Base-by-base conservation (phyloP, 202 grass and related monocot genomes). In the Dendrocalamus latiflorus region DNA sequence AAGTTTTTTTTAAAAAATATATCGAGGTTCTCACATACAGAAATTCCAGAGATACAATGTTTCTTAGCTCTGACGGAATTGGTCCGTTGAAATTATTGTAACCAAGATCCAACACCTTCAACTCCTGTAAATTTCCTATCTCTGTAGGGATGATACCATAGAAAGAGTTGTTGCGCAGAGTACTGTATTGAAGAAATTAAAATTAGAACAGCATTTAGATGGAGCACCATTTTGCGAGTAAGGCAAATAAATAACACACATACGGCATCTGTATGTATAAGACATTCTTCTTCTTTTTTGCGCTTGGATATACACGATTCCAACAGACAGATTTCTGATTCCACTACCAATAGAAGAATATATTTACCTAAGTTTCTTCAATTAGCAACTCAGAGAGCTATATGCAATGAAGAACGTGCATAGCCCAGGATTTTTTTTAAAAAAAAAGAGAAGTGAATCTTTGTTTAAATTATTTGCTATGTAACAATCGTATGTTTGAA, bases 1-100 rank as follows among this genome's bases (percentile, higher is more conserved):
- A 5, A 71, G n/a, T n/a, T n/a, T n/a, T n/a, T n/a, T n/a, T 55
- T 4, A 44, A 49, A 54, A 30, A 12, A 44, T 10, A 10, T 36
- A 49, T 61, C 5, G 1, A 65, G 21, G 7, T 55, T 75, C 11
- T 42, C n/a, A 88, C 91, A 62, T 24, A 93, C 91, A 93, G 67
- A 78, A 77, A 84, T 68, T 93, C 47, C 16, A 88, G 59, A 1
- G 79, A 74, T 43, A 80, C 11, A 49, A 86, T 83, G 25, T 56
- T 86, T 73, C 44, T 38, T 47, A 90, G 41, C 8, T 83, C 79
- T 56, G 70, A 79, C 37, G 88, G 88, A 76, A 90, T 43, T 25
- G 65, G 26, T 77, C 85, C 91, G 17, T 14, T 90, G 51, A 93
- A 87, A 83, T 83, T 88, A 86, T 93, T 90, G 60, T 84, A 85